Base-by-base conservation (phyloP, 768 basidiomycete genomes). In the Suillus placidus region DNA sequence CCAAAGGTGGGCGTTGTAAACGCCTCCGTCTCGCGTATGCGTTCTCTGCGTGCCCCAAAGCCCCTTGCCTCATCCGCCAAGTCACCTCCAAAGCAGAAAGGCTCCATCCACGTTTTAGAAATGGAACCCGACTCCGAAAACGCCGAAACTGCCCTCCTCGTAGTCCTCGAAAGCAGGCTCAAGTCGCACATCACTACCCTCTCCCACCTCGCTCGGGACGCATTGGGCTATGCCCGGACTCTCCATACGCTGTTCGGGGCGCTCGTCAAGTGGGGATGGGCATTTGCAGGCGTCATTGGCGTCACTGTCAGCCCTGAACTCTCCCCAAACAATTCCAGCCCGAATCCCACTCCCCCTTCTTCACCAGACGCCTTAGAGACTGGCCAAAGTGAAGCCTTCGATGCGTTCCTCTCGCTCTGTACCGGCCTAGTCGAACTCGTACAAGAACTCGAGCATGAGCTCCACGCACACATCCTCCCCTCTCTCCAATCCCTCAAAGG, bases 221-320 rank as follows among this genome's bases (percentile, higher is more conserved):
- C 86, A n/a, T 79, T 87, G 34, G 85, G 87, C 14, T 94, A 91
- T 90, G 81, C 84, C 10, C 78, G 82, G 58, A 78, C 78, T 62
- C 85, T 86, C 77, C 80, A 80, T 34, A 80, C 79, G 5, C 75
- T 85, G 14, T 80, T 88, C 58, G 75, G 79, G 37, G 79, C 78
- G 12, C 80, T 93, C 40, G 78, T 84, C 55, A 75, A 78, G 14
- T 94, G 92, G 92, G 84, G 89, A 13, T 71, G 83, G 35, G 79
- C 82, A 32, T 93, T 94, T 73, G 88, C 85, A 5, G 81, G 82
- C 60, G 89, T 90, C 16, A 88, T 92, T 30, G 89, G 89, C 3
- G 76, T 92, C 65, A 78, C 82, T 13, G 68, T 80, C 18, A 81
- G 83, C 61, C 68, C 77, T 32, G 71, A 75, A 32, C 58, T 66